Base-by-base conservation (phyloP, 2,329 filamentous ascomycete species). In the Fusarium tupiense region DNA sequence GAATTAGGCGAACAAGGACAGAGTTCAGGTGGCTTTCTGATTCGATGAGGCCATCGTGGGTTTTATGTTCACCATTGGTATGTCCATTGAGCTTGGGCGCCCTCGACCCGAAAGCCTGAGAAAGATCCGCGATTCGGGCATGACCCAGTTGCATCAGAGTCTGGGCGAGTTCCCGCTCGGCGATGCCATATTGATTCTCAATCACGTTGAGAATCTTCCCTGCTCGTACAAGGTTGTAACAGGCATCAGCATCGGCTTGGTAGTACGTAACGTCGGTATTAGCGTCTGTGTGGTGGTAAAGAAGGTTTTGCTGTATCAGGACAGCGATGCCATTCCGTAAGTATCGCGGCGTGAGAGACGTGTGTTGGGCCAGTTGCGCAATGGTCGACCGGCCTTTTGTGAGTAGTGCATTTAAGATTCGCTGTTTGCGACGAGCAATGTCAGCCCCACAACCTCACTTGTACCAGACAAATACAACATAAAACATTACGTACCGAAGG, bases 281-380 rank as follows among this genome's bases (percentile, higher is more conserved):
- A 64, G 86, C 81, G 68, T 91, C 88, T 74, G 91, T 90, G 74
- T 91, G 88, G 82, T 95, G 92, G 81, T 91, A 94, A 72, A 97
- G 86, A 56, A 98, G 89, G 79, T 95, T 94, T 81, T 98, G 93
- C 81, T 98, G 96, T 47, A 97, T 89, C 73, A 98, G 91, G 38
- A 96, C 92, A 61, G 91, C 91, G 59, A 99, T 88, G 26, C 93
- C 95, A 83, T 95, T 91, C 78, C 92, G 93, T 73, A 98, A 86
- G 80, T 97, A 92, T 61, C 91, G 90, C n/a, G 89, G 87, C 62
- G 89, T 90, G 58, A 98, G 89, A 57, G 91, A 90, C 26, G 94
- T 95, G 80, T 93, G 88, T 59, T 92, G 91, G 47, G 88, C 88
- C 38, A 99, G 86, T 71, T 92, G 91, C 59, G 87, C 82, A 67